Evolutionary conservation across 2,329 filamentous ascomycete genomes (phyloP).

Genomic region (Reticulascus tulasneorum): DNA sequence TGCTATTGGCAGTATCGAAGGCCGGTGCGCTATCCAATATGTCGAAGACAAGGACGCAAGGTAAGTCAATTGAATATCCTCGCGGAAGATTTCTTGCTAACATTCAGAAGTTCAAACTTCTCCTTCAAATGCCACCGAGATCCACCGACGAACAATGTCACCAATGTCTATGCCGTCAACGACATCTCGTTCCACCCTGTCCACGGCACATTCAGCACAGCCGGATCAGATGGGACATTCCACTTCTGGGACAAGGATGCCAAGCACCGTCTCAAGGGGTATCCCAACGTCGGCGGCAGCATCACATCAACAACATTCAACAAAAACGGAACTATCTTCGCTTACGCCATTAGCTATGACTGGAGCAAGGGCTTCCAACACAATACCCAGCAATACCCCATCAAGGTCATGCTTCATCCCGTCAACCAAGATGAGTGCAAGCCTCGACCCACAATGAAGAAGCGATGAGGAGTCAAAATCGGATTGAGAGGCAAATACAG

Average conservation of each 20-base stretch:
- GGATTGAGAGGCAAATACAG: too few relatives aligned
- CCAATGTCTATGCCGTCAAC: conserved; percentile 93
- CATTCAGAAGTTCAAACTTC: conserved; percentile 74
- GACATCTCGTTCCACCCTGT: conserved; percentile 96
- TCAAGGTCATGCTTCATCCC: conserved; percentile 82
- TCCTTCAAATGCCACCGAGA: conserved; percentile 99
- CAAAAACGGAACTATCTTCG: conserved; percentile 76
- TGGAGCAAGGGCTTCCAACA: conserved; percentile 94
- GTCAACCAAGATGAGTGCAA: conserved; percentile 62
- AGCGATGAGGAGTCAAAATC: conserved; percentile 39
- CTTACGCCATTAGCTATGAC: conserved; percentile 91
- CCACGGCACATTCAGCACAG: conserved; percentile 97
- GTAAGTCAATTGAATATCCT: conserved; percentile 35
- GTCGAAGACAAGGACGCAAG: conserved; percentile 89
- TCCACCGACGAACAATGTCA: conserved; percentile 66
- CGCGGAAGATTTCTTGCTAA: conserved; percentile 4
- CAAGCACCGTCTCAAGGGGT: conserved; percentile 86
- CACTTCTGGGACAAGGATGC: conserved; percentile 95
- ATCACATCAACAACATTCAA: conserved; percentile 94
- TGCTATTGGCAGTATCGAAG: conserved; percentile 93
- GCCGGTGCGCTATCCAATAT: conserved; percentile 96
- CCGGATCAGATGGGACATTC: conserved; percentile 93
- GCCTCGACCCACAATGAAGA: conserved; percentile 56
- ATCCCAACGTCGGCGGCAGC: conserved; percentile 75
- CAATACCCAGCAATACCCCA: conserved; percentile 71